phyloP scores from a whole-genome alignment of 2,329 filamentous ascomycete species.

The Epichloe typhina region DNA sequence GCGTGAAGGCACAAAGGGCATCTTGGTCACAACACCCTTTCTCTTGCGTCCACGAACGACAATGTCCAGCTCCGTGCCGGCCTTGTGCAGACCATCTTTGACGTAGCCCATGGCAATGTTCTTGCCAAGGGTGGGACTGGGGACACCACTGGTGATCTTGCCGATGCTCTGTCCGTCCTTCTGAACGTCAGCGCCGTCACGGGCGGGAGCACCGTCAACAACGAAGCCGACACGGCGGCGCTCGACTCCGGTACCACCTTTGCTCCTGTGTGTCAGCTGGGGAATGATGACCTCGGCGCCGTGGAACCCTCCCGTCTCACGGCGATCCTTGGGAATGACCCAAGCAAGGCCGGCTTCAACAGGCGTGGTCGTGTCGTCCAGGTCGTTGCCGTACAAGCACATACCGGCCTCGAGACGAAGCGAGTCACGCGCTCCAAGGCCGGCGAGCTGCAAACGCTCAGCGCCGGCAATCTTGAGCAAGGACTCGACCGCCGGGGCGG shows the following conservation, averaged over 20 bases:
- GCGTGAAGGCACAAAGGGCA: conserved; percentile 76
- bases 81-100: conserved; percentile 68
- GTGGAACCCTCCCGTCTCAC: conserved; percentile 60
- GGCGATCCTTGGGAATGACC: conserved; percentile 74
- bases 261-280: conserved; percentile 61
- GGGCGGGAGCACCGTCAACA: conserved; percentile 74
- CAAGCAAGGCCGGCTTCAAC: conserved; percentile 50
- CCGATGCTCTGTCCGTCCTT: conserved; percentile 57
- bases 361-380: conserved; percentile 61
- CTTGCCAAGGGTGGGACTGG: conserved; percentile 70
- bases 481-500: conserved; percentile 48
- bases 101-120: conserved; percentile 97
- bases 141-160: conserved; percentile 75
- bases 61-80: conserved; percentile 68
- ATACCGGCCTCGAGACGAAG: conserved; percentile 91
- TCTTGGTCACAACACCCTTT: conserved; percentile 65
- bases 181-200: conserved; percentile 76
- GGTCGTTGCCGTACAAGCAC: conserved; percentile 99
- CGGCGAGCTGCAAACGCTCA: conserved; percentile 60
- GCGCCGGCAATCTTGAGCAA: conserved; percentile 53
- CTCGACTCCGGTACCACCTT: conserved; percentile 56
- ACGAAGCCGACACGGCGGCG: conserved; percentile 70
- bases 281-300: conserved; percentile 65
- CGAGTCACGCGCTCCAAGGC: conserved; percentile 81
- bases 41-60: conserved; percentile 64